Evolutionary conservation across 2,329 filamentous ascomycete species (phyloP).

Genomic region (Scedosporium minutisporum): DNA sequence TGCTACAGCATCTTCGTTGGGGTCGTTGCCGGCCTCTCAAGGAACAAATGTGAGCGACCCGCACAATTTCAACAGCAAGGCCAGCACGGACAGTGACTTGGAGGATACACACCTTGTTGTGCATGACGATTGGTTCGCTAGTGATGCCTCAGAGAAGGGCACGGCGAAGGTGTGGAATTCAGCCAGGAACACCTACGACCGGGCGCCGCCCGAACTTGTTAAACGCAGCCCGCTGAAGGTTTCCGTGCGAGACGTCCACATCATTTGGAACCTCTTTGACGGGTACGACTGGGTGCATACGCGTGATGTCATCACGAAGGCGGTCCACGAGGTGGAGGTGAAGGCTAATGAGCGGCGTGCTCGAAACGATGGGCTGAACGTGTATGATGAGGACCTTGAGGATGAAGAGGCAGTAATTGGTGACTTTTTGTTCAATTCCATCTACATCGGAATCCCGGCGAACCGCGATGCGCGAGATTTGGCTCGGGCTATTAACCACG

Average conservation of each 20-base stretch:
- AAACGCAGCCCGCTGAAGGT: constrained; percentile 64
- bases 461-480: constrained; percentile 79
- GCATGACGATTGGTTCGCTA: constrained; percentile 63
- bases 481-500: constrained; percentile 73
- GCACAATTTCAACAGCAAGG: constrained; percentile 13
- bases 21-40: constrained; percentile 2
- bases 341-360: constrained; percentile 68
- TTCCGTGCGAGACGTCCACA: constrained; percentile 73
- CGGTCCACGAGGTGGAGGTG: constrained; percentile 77
- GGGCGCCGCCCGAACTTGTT: constrained; percentile 50
- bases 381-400: constrained; percentile 52
- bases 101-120: constrained; percentile 59
- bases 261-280: constrained; percentile 97
- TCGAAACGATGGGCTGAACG: constrained; percentile 44
- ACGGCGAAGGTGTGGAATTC: constrained; percentile 77
- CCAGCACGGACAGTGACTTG: constrained; percentile 18
- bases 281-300: constrained; percentile 94
- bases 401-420: constrained; percentile 82
- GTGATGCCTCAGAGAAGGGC: constrained; percentile 31
- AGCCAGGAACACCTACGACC: constrained; percentile 62
- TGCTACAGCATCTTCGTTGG: constrained; percentile 20
- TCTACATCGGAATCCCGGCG: constrained; percentile 87
- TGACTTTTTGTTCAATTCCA: constrained; percentile 96
- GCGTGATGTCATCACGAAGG: constrained; percentile 74
- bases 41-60: constrained; percentile 25